Base-by-base conservation (phyloP, 345 rosid species). In the Boechera retrofracta region DNA sequence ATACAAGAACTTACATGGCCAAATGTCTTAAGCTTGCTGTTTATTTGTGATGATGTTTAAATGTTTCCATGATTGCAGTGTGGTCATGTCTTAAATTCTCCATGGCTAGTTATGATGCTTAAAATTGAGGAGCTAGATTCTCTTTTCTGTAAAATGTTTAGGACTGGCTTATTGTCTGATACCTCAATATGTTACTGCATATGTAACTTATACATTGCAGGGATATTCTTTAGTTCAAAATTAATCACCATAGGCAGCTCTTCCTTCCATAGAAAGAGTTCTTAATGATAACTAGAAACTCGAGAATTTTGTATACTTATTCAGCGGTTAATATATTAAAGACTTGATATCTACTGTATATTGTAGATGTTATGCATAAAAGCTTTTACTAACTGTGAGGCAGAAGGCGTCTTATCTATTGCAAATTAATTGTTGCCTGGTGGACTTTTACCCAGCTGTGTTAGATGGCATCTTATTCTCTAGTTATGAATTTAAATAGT, bases 21-120 rank as follows among this genome's bases (percentile, higher is more conserved):
- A 76, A 48, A 36, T 10, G 13, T 48, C 41, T 57, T 57, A 75
- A 16, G 29, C 51, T 66, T 57, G 57, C 3, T 65, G 59, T 15
- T 53, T 65, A 29, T 64, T 64, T 15, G 29, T 55, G 49, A 16
- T 31, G 42, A 54, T 41, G 38, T 15, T 56, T 66, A 31, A 53
- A n/a, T 33, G 38, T 38, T 7, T 11, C 48, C 21, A 54, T 41
- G 56, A 53, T 31, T 62, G 16, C 36, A 42, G 15, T 55, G 48
- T 36, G 11, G 5, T 42, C 36, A 21, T 52, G 38, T 54, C 35
- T 28, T 28, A 21, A 45, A 33, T 4, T 57, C 21, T 26, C 8
- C 6, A 9, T 36, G 33, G 54, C 47, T 59, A 33, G 57, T 49
- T 38, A 35, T 35, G 58, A 36, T 72, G 58, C 60, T 21, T 32